Conservation (phyloP, 2,329 filamentous ascomycete genomes). For the Pestalotiopsis sp. region DNA sequence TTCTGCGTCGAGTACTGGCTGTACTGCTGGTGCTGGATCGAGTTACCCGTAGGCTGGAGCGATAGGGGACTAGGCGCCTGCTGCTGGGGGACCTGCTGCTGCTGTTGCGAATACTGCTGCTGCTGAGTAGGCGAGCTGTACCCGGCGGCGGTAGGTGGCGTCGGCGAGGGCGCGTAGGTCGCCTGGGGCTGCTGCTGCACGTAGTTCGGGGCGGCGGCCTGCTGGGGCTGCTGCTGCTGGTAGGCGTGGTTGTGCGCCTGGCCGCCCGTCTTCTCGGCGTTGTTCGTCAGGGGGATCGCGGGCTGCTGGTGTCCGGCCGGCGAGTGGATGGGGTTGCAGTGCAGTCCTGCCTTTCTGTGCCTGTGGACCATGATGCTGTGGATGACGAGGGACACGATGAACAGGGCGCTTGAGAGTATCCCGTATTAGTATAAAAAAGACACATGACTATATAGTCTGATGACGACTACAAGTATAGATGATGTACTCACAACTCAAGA, state of each 20-base stretch:
- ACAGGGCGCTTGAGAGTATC: constrained; percentile 36
- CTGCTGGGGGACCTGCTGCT: constrained; percentile 14
- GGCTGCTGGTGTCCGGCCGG: constrained; percentile 16
- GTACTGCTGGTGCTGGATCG: constrained; percentile 10
- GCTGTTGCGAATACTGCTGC: constrained; percentile 12
- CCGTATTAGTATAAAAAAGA: background rate
- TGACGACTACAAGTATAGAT: background rate
- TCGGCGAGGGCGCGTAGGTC: background rate
- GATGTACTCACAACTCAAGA: constrained; percentile 41
- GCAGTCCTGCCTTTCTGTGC: constrained; percentile 44
- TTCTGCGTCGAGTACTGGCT: constrained; percentile 16
- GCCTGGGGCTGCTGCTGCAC: constrained; percentile 4
- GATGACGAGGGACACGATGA: constrained; percentile 39
- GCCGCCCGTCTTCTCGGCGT: constrained; percentile 28
- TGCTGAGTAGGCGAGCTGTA: constrained; percentile 15
- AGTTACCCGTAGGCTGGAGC: constrained; percentile 18
- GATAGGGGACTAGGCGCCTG: constrained; percentile 19
- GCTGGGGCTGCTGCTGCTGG: constrained; percentile 9
- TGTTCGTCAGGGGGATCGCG: constrained; percentile 14
- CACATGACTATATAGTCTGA: background rate
- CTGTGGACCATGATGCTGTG: constrained; percentile 41
- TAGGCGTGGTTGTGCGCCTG: constrained; percentile 24
- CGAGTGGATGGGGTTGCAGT: constrained; percentile 32
- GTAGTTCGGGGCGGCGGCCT: background rate
- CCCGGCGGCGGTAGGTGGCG: constrained; percentile 9